phyloP scores from a whole-genome alignment of 257 asterid species.

The Solanum lycopersicoides region DNA sequence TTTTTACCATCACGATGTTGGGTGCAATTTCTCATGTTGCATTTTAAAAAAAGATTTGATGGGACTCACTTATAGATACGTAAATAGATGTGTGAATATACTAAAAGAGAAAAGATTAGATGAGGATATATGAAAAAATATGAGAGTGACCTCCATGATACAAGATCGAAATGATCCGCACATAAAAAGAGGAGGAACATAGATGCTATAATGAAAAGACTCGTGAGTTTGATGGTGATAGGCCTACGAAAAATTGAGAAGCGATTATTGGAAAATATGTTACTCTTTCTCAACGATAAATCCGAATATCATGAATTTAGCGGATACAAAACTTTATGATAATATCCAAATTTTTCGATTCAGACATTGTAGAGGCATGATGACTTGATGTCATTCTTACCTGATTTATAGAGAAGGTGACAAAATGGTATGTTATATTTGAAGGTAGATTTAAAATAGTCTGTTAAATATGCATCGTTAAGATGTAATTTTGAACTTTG shows the following conservation, averaged over 20 bases:
- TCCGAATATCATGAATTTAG: too few species aligned
- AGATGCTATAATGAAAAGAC: neutral
- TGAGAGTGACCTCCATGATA: neutral
- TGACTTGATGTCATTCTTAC: too few species aligned
- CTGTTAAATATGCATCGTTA: neutral
- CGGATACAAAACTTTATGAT: too few species aligned
- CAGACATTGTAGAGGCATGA: too few species aligned
- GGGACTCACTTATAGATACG: too few species aligned
- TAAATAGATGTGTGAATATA: neutral
- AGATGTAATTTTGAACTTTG: too few species aligned
- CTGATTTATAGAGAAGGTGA: neutral
- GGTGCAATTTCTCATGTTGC: too few species aligned
- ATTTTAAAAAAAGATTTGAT: too few species aligned
- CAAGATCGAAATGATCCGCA: accelerated
- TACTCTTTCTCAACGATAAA: neutral
- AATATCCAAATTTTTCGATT: too few species aligned
- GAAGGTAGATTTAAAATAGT: neutral
- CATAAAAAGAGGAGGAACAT: too few species aligned
- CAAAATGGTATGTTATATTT: neutral
- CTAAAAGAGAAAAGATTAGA: neutral
- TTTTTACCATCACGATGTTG: too few species aligned
- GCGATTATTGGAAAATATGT: neutral
- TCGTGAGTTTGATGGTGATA: neutral
- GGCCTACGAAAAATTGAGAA: neutral
- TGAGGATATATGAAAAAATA: neutral